Base-by-base conservation (phyloP, 345 rosid genomes). In the Camelina hispida region DNA sequence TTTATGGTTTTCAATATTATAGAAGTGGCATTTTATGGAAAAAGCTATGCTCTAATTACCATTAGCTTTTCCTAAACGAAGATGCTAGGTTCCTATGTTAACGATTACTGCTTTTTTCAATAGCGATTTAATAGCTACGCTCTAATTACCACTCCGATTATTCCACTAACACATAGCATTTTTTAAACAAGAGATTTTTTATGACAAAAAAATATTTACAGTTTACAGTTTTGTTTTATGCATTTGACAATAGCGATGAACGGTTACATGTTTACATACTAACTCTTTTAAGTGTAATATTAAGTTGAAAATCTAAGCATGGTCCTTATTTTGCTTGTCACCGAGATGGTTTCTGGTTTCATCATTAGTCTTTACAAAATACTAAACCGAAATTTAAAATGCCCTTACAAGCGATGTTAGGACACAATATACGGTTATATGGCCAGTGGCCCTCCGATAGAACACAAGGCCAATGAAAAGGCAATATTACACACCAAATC, bases 401-500 rank as follows among this genome's bases (percentile, higher is more conserved):
- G 62, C 38, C 63, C 57, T 68, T 68, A 61, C 69, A 75, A 52
- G 63, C 30, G 17, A 68, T 42, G 50, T 60, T 52, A 75, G 55
- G 79, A 68, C 69, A 52, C 38, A 42, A 18, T 35, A 46, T 15
- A 61, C 17, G 15, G 25, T 43, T 43, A n/a, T n/a, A 46, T 66
- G 67, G 61, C 53, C 9, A 42, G 22, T 61, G 50, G 42, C 74
- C 56, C 42, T 75, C 63, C 69, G 59, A 68, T 52, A 22, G 25
- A 40, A 42, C 55, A 50, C 62, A 67, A 61, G 32, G 79, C 57
- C 74, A 61, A 61, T 10, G 55, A 48, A 66, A 46, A 65, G 65
- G 59, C 73, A 32, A 59, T 38, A 38, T 16, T 52, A 30, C 74
- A n/a, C 54, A 75, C 69, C 73, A 60, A 42, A 68, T 75, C 69